phyloP scores from a whole-genome alignment of 2,329 filamentous ascomycete species.

The Pestalotiopsis fici region DNA sequence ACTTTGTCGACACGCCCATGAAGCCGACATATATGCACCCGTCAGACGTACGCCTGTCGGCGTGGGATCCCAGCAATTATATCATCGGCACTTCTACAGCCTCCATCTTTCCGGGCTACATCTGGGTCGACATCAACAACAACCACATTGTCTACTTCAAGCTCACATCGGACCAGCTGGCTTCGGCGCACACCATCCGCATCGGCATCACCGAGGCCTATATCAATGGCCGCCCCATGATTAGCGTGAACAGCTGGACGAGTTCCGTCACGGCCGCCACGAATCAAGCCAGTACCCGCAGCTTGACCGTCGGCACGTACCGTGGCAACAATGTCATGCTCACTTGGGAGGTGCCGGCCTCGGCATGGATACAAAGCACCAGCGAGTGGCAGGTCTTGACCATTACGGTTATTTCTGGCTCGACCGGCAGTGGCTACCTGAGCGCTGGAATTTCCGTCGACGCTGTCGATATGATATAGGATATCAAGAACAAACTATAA shows the following conservation, averaged over 20 bases:
- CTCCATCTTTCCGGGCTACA: constrained; percentile 39
- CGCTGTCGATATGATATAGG: constrained; percentile 24
- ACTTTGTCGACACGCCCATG: constrained; percentile 37
- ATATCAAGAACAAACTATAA: constrained; percentile 11
- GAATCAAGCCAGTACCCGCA: constrained; percentile 28
- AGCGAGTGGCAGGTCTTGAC: constrained; percentile 29
- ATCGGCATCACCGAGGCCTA: constrained; percentile 33
- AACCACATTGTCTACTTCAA: constrained; percentile 41
- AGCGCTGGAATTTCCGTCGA: constrained; percentile 31
- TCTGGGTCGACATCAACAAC: constrained; percentile 43
- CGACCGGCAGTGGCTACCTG: constrained; percentile 24
- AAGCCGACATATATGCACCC: constrained; percentile 44
- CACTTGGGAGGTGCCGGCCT: constrained; percentile 25
- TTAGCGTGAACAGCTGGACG: constrained; percentile 30
- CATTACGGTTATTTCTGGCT: constrained; percentile 29
- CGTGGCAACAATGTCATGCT: constrained; percentile 30
- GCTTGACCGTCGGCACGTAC: constrained; percentile 33
- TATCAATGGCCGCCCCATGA: constrained; percentile 30
- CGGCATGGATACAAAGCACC: constrained; percentile 27
- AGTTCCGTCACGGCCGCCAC: constrained; percentile 26
- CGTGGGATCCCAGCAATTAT: constrained; percentile 32
- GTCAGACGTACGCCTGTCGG: constrained; percentile 29
- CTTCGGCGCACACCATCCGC: constrained; percentile 24
- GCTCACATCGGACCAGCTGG: constrained; percentile 27
- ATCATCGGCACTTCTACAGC: constrained; percentile 34